phyloP scores from a whole-genome alignment of 2,329 filamentous ascomycete species.

The Leptographium lundbergii region DNA sequence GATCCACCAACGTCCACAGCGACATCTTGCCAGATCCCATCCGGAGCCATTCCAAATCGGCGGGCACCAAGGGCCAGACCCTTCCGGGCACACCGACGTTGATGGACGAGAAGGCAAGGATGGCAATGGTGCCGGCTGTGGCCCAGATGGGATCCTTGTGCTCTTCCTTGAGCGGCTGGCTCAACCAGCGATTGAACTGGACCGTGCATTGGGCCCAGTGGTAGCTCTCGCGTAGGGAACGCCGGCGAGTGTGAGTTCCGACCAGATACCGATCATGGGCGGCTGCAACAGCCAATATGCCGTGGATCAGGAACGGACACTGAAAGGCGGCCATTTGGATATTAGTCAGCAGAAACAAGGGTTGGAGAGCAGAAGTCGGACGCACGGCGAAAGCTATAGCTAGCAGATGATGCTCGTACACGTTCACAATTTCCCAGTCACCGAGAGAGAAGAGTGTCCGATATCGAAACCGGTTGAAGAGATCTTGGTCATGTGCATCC shows the following conservation, averaged over 20 bases:
- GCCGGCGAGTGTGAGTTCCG: constrained; percentile 13
- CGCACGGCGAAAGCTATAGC: constrained; percentile 25
- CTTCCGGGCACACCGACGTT: constrained; percentile 20
- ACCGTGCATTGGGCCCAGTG: constrained; percentile 29
- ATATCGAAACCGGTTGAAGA: constrained; percentile 3
- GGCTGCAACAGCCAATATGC: constrained; percentile 27
- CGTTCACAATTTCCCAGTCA: not conserved
- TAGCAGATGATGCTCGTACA: constrained; percentile 17
- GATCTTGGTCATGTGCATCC: not conserved
- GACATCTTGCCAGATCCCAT: constrained; percentile 24
- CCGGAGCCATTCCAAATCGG: constrained; percentile 22
- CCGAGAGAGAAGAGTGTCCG: constrained; percentile 2
- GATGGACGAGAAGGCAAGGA: constrained; percentile 26
- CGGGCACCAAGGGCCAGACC: constrained; percentile 20
- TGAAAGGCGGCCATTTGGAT: constrained; percentile 5
- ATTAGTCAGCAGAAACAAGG: too few relatives aligned
- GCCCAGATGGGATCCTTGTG: constrained; percentile 34
- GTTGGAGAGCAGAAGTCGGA: constrained; percentile 1
- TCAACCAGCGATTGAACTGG: constrained; percentile 25
- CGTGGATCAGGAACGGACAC: constrained; percentile 34
- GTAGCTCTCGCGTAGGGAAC: constrained; percentile 25
- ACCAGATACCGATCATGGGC: constrained; percentile 24
- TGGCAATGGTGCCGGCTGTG: constrained; percentile 27
- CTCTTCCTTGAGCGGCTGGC: constrained; percentile 14
- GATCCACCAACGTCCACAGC: constrained; percentile 21